A percentile compares a stretch with the other conserved stretches of the same genome.
phyloP scores from a whole-genome alignment of 305 asterid species.

The Caryopteris hybrid region DNA sequence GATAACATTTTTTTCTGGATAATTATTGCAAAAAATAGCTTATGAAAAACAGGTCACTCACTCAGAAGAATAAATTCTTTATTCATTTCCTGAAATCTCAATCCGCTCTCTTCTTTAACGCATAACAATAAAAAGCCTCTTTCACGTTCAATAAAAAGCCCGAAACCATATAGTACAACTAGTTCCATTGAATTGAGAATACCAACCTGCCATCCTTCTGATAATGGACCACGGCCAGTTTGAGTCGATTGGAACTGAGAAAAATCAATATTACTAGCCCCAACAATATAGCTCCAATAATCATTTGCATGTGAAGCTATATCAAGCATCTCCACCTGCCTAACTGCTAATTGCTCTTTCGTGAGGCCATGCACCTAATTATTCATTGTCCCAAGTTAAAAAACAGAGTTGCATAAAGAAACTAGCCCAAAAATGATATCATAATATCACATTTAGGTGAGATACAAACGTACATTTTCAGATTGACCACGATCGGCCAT shows the following conservation, averaged over 20 bases:
- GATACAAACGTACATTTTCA: slow-evolving; percentile 58
- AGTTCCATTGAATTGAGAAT: background rate
- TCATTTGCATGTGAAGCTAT: slow-evolving; percentile 62
- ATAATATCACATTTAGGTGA: background rate
- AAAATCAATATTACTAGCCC: slow-evolving; percentile 51
- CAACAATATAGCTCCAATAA: slow-evolving; percentile 84
- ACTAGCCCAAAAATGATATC: background rate
- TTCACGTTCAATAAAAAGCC: background rate
- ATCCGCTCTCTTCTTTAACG: background rate
- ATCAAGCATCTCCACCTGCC: slow-evolving; percentile 69
- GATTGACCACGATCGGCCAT: slow-evolving; percentile 59
- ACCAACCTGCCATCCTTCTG: slow-evolving; percentile 84
- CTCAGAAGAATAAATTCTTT: background rate
- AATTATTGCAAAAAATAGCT: background rate
- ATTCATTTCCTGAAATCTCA: too few relatives aligned
- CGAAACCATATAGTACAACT: background rate
- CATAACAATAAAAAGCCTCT: background rate
- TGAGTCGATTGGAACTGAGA: slow-evolving; percentile 61
- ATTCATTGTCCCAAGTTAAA: background rate
- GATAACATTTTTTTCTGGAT: background rate
- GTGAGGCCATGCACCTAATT: slow-evolving; percentile 68
- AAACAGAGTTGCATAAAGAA: background rate
- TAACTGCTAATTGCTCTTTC: slow-evolving; percentile 54
- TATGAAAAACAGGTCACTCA: background rate
- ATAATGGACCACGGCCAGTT: slow-evolving; percentile 78